Conservation (phyloP, 2,329 filamentous ascomycete species). For the Phaeosphaeriaceae sp. region DNA sequence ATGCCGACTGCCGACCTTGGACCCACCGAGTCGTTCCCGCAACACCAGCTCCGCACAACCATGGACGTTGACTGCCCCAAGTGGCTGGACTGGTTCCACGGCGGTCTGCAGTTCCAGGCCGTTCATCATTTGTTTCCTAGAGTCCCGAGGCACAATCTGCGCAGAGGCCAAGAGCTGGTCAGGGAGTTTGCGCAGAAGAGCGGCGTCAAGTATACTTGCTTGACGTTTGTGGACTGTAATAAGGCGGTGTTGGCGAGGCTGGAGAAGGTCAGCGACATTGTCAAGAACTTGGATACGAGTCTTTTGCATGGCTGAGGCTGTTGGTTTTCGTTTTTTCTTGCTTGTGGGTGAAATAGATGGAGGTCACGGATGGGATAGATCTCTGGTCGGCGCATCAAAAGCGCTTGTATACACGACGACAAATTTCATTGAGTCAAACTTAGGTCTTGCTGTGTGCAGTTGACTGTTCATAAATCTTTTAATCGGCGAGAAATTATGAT, state of each 20-base stretch:
- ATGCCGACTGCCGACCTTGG: constrained; percentile 92
- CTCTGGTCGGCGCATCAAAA: not conserved
- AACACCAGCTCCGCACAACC: constrained; percentile 89
- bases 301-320: not conserved
- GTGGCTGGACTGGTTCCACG: constrained; percentile 90
- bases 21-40: constrained; percentile 82
- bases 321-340: not conserved
- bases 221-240: constrained; percentile 85
- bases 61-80: constrained; percentile 91
- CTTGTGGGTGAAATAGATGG: not conserved
- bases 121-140: constrained; percentile 87
- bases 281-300: constrained; percentile 56
- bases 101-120: constrained; percentile 87
- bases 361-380: not conserved
- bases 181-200: constrained; percentile 83
- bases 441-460: not conserved
- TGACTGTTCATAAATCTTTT: not conserved
- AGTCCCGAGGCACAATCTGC: constrained; percentile 84
- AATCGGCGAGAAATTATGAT: not conserved
- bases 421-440: not conserved
- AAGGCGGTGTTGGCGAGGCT: constrained; percentile 78
- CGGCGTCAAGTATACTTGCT: constrained; percentile 82
- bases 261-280: constrained; percentile 80
- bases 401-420: not conserved
- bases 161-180: constrained; percentile 75